Conservation (phyloP, 2,329 filamentous ascomycete species). For the Ceratocystis papillata region DNA sequence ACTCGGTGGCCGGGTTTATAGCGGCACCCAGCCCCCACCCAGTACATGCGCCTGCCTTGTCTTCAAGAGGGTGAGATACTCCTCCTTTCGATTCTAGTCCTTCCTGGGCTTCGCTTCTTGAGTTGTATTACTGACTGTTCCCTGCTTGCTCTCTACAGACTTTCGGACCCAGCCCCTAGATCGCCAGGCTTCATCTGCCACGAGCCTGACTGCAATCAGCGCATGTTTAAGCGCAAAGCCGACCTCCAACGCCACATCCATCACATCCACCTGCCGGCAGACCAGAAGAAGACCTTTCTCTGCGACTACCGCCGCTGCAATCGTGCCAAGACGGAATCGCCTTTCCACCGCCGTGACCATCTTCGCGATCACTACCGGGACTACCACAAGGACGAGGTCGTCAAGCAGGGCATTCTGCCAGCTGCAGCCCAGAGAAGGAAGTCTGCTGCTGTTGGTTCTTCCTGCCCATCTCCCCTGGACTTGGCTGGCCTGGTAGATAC, state of each 20-base stretch:
- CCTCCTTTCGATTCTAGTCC: not conserved
- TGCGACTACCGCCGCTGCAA: conserved; percentile 45
- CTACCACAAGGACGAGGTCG: conserved; percentile 45
- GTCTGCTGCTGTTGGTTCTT: not conserved
- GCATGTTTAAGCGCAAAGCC: conserved; percentile 42
- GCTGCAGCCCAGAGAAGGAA: not conserved
- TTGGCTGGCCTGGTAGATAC: conserved; percentile 34
- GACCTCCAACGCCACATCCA: conserved; percentile 45
- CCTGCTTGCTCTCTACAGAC: not conserved
- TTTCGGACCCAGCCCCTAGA: not conserved
- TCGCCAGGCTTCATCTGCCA: conserved; percentile 31
- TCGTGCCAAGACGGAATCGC: conserved; percentile 33
- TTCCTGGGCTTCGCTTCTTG: not conserved
- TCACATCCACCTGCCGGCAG: conserved; percentile 38
- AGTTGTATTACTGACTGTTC: not conserved
- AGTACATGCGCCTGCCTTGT: not conserved
- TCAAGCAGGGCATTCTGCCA: conserved; percentile 35
- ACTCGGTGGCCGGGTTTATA: not conserved
- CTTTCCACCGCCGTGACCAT: conserved; percentile 47
- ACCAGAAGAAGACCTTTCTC: conserved; percentile 35
- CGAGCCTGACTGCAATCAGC: conserved; percentile 35
- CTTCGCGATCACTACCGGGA: conserved; percentile 47
- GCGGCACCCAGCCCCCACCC: not conserved
- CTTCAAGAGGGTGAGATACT: not conserved
- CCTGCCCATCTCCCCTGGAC: conserved; percentile 22